Percentiles rank a stretch among this genome's conserved stretches.
Evolutionary conservation across 306 rosid species (phyloP).

Genomic region (Oemleria cerasiformis): DNA sequence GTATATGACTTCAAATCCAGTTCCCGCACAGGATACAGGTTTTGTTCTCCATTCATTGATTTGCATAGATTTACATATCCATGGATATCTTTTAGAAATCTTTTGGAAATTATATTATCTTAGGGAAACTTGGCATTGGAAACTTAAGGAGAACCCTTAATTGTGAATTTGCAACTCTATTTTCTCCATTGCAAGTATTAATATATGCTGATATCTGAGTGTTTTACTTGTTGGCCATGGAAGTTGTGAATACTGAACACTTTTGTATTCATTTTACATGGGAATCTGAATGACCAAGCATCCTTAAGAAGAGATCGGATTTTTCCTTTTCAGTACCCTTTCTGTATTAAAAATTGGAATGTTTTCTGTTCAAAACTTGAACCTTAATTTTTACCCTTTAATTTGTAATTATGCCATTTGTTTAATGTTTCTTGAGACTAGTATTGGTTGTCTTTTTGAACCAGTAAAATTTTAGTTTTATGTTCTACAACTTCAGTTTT

Average conservation of each 20-base stretch:
- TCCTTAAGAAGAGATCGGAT: background rate
- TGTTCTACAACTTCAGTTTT: background rate
- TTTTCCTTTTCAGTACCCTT: background rate
- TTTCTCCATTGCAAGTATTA: background rate
- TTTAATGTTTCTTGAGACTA: background rate
- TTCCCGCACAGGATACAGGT: slow-evolving; percentile 94
- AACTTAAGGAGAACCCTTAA: background rate
- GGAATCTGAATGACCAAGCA: background rate
- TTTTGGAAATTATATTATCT: slow-evolving; percentile 6
- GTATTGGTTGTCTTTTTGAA: background rate
- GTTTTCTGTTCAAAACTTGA: background rate
- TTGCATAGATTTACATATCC: slow-evolving; percentile 23
- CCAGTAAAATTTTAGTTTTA: background rate
- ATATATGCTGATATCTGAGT: background rate
- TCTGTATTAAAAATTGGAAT: background rate
- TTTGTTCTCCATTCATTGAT: slow-evolving; percentile 24
- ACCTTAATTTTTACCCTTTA: background rate
- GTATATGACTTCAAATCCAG: slow-evolving; percentile 96
- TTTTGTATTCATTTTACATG: background rate
- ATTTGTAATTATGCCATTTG: background rate
- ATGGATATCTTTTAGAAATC: background rate
- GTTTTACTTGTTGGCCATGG: slow-evolving; percentile 2
- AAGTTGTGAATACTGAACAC: background rate
- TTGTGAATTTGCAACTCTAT: background rate
- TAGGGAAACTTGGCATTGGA: background rate